Evolutionary conservation across 2,329 filamentous ascomycete genomes (phyloP).

Genomic region (Colletotrichum abscissum): DNA sequence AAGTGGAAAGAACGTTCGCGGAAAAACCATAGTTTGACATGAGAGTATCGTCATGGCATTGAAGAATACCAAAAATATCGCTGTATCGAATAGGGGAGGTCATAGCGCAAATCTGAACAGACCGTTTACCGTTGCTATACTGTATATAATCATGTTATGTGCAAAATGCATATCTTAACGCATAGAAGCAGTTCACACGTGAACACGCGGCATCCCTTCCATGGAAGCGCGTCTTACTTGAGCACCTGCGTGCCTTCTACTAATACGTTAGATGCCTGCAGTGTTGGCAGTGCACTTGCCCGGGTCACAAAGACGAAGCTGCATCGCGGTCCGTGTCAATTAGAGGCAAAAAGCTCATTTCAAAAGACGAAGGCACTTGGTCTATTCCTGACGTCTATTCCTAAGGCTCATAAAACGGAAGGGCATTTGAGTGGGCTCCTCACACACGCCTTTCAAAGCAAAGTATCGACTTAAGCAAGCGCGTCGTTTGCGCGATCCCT

Average conservation of each 20-base stretch:
- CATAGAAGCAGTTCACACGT: not conserved
- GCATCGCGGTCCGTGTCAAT: not conserved
- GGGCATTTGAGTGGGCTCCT: not conserved
- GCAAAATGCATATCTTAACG: not conserved
- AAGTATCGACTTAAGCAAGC: not conserved
- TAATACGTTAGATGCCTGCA: not conserved
- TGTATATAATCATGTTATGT: not conserved
- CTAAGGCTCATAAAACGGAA: not conserved
- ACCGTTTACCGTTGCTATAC: not conserved
- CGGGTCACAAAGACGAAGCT: not conserved
- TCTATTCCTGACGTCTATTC: not conserved
- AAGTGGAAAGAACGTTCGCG: not conserved
- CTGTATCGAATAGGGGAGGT: not conserved
- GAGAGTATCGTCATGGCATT: not conserved
- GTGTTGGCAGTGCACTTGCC: not conserved
- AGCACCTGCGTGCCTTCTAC: not conserved
- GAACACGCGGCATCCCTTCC: slow-evolving; percentile 7
- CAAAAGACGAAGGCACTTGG: not conserved
- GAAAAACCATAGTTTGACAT: not conserved
- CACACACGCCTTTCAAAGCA: not conserved
- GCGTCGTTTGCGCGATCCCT: not conserved
- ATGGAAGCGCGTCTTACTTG: not conserved
- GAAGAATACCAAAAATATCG: not conserved
- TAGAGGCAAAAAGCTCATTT: not conserved
- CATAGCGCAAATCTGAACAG: not conserved